These are phyloP conservation scores for Aspergillus steynii DNA, from an alignment of 495 filamentous ascomycete species.

Conservation along the genomic window DNA sequence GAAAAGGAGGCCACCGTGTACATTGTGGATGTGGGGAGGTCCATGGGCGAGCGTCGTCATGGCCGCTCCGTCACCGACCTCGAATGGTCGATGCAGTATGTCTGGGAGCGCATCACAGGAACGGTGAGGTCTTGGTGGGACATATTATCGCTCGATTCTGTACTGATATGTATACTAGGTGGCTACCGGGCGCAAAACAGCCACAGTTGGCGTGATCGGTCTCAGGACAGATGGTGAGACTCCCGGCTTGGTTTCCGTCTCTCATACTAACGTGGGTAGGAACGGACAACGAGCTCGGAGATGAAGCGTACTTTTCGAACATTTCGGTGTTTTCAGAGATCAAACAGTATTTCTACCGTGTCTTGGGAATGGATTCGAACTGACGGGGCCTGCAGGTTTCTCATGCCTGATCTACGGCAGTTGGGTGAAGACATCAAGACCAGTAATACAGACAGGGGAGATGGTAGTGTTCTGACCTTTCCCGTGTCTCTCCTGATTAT, in stretches of 20 bases:
- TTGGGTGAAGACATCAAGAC: slow-evolving; percentile 63
- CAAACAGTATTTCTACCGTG: slow-evolving; percentile 52
- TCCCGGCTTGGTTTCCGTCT: background rate
- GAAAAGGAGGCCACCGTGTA: slow-evolving; percentile 94
- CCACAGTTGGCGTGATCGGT: slow-evolving; percentile 76
- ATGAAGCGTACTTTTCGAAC: slow-evolving; percentile 68
- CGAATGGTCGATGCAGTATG: slow-evolving; percentile 86
- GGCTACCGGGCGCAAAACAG: slow-evolving; percentile 78
- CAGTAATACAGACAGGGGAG: slow-evolving; percentile 71
- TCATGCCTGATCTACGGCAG: slow-evolving; percentile 65
- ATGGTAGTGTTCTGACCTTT: slow-evolving; percentile 50
- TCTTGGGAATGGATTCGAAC: background rate
- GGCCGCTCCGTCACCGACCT: slow-evolving; percentile 80
- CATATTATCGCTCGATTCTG: background rate
- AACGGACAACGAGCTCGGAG: slow-evolving; percentile 66
- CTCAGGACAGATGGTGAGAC: slow-evolving; percentile 69
- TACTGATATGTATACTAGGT: slow-evolving; percentile 50
- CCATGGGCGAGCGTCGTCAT: slow-evolving; percentile 75
- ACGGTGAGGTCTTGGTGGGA: slow-evolving; percentile 53
- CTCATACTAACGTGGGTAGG: slow-evolving; percentile 37
- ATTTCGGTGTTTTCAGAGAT: slow-evolving; percentile 74
- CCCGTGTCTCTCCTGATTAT: background rate
- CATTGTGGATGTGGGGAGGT: slow-evolving; percentile 79
- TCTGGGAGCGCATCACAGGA: slow-evolving; percentile 92
- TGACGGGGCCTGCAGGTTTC: slow-evolving; percentile 47